Evolutionary conservation across 176 grass and related monocot genomes (phyloP).

Genomic region (Saccharum spontaneum): DNA sequence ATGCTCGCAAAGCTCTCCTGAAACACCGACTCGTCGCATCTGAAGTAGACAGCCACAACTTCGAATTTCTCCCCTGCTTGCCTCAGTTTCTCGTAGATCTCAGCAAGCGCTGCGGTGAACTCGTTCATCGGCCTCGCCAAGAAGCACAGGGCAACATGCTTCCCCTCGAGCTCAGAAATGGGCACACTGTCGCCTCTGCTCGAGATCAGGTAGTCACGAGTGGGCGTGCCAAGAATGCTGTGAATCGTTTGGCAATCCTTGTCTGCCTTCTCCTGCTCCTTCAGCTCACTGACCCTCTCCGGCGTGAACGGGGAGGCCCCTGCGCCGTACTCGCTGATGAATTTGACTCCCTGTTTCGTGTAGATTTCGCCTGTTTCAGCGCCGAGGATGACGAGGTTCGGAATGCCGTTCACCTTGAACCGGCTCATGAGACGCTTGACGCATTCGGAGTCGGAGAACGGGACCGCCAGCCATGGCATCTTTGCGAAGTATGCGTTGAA

Average conservation of each 20-base stretch:
- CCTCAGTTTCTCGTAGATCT: slow-evolving; percentile 62
- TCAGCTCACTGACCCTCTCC: slow-evolving; percentile 53
- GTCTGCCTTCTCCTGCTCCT: slow-evolving; percentile 51
- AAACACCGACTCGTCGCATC: slow-evolving; percentile 41
- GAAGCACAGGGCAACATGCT: slow-evolving; percentile 62
- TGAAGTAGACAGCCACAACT: slow-evolving; percentile 55
- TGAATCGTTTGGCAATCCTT: slow-evolving; percentile 67
- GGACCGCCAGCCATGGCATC: slow-evolving; percentile 77
- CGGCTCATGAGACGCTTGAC: slow-evolving; percentile 12
- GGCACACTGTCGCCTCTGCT: slow-evolving; percentile 55
- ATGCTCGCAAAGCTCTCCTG: slow-evolving; percentile 45
- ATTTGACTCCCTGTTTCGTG: slow-evolving; percentile 39
- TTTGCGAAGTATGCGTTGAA: slow-evolving; percentile 57
- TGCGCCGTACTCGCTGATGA: slow-evolving; percentile 49
- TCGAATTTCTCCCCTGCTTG: slow-evolving; percentile 74
- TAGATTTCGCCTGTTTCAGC: slow-evolving; percentile 48
- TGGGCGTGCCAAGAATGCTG: slow-evolving; percentile 46
- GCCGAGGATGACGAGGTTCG: slow-evolving; percentile 52
- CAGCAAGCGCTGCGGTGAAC: slow-evolving; percentile 50
- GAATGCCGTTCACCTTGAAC: slow-evolving; percentile 53
- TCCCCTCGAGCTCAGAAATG: slow-evolving; percentile 70
- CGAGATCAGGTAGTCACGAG: slow-evolving; percentile 60
- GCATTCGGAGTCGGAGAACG: slow-evolving; percentile 58
- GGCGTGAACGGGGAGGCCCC: slow-evolving; percentile 71
- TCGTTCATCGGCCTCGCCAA: slow-evolving; percentile 27